Conservation (phyloP, 78 protist species). For the Speleostelium caveatum region DNA sequence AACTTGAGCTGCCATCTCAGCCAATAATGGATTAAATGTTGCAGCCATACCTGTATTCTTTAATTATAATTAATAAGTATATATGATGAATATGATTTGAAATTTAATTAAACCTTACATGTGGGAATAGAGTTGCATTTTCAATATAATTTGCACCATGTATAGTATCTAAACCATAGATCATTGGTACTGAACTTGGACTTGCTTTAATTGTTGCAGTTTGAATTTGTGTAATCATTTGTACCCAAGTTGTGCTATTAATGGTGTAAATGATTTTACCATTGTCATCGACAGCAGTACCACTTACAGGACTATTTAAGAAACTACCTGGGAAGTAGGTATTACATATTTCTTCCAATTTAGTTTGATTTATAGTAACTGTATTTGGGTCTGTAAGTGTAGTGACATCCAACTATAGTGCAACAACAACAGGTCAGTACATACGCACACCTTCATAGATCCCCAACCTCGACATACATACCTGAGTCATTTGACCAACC, state of each 20-base stretch:
- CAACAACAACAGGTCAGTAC: neutral
- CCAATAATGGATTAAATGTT: constrained; percentile 47
- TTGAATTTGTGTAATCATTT: constrained; percentile 30
- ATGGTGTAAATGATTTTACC: too few relatives aligned
- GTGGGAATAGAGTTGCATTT: constrained; percentile 71
- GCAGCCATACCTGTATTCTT: constrained; percentile 71
- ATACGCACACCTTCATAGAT: too few relatives aligned
- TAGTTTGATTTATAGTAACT: constrained; percentile 32
- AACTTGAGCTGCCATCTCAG: neutral
- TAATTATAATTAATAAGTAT: too few relatives aligned
- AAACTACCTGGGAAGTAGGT: constrained; percentile 42
- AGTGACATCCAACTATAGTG: constrained; percentile 51
- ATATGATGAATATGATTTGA: too few relatives aligned
- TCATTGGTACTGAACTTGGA: constrained; percentile 77
- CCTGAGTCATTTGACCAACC: constrained; percentile 84
- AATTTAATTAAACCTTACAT: too few relatives aligned
- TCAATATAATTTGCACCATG: constrained; percentile 81
- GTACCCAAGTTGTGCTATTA: constrained; percentile 42
- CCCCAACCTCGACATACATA: neutral
- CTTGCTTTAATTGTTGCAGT: neutral
- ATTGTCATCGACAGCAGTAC: constrained; percentile 20
- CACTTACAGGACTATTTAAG: constrained; percentile 60
- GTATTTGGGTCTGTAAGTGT: constrained; percentile 47
- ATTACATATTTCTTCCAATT: constrained; percentile 18
- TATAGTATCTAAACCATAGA: constrained; percentile 76